Percentiles rank a stretch among this genome's conserved stretches.
Conservation (phyloP, 371 early-diverging fungal species). For the Rhizopus arrhizus region DNA sequence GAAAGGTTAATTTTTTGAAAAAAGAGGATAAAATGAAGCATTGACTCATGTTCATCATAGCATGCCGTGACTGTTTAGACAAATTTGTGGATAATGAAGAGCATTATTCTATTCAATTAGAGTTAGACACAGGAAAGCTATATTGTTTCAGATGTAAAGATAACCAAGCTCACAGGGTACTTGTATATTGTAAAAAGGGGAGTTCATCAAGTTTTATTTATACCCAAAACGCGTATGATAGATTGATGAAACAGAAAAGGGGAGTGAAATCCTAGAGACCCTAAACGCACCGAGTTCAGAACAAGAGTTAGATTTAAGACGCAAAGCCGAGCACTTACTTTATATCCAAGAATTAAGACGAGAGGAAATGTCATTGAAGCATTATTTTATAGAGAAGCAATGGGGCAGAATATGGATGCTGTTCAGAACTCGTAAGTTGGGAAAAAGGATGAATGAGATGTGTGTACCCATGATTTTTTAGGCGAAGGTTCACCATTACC, state of each 20-base stretch:
- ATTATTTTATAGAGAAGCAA: conserved; percentile 45
- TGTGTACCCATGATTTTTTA: conserved; percentile 1
- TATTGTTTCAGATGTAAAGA: conserved; percentile 33
- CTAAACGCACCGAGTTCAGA: conserved; percentile 25
- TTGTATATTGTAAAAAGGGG: neutral
- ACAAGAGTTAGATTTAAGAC: conserved; percentile 41
- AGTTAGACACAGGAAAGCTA: conserved; percentile 25
- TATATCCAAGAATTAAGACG: conserved; percentile 49
- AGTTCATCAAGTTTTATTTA: too few species aligned
- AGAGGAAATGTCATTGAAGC: conserved; percentile 46
- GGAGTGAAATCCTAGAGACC: neutral
- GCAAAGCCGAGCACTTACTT: conserved; percentile 43
- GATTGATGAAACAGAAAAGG: neutral
- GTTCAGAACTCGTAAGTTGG: conserved; percentile 47
- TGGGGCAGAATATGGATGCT: conserved; percentile 54
- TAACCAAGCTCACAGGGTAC: conserved; percentile 20
- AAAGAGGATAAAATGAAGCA: neutral
- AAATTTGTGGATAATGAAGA: conserved; percentile 10
- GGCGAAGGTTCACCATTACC: conserved; percentile 50
- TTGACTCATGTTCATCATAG: conserved; percentile 6
- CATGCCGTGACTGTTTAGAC: conserved; percentile 29
- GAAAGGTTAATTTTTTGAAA: neutral
- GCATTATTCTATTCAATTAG: conserved; percentile 34
- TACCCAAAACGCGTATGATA: neutral
- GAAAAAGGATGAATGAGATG: too few species aligned